Conservation (phyloP, 768 basidiomycete species). For the Hericium coralloides region DNA sequence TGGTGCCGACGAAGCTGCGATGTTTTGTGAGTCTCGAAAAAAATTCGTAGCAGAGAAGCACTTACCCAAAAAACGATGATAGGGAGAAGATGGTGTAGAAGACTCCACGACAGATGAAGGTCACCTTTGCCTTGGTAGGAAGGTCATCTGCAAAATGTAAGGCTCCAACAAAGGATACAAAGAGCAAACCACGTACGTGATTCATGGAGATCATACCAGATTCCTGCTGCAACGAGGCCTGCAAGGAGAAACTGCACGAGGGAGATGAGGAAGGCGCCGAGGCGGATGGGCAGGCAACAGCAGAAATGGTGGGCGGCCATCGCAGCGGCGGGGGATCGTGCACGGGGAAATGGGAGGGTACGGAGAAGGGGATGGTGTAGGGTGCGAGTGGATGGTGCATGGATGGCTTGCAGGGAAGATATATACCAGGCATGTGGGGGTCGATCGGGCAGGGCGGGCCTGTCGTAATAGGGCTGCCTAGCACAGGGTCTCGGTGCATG, state of each 20-base stretch:
- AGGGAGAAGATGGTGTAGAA: slow-evolving; percentile 3
- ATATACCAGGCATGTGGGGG: neutral
- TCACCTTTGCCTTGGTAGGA: neutral
- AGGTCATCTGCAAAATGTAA: neutral
- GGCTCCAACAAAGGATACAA: neutral
- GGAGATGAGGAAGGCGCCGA: slow-evolving; percentile 13
- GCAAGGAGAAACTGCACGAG: slow-evolving; percentile 1
- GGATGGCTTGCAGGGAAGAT: neutral
- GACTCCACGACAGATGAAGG: neutral
- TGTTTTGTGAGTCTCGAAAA: neutral
- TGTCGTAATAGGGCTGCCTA: no score
- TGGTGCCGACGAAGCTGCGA: slow-evolving; percentile 8
- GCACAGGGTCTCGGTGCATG: no score
- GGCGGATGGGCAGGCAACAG: slow-evolving; percentile 12
- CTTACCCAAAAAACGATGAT: slow-evolving; percentile 8
- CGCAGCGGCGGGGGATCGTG: no score
- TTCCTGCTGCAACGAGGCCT: slow-evolving; percentile 4
- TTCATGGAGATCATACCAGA: slow-evolving; percentile 1
- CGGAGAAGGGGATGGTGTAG: no score
- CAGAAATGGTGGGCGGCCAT: slow-evolving; percentile 12
- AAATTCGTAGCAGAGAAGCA: neutral
- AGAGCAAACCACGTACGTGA: slow-evolving; percentile 2
- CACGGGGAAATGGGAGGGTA: no score
- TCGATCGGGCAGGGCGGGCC: no score
- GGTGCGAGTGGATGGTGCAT: neutral